Evolutionary conservation across 2,329 filamentous ascomycete genomes (phyloP).

Genomic region (Ophiognomonia clavigignenti-juglandacearum): DNA sequence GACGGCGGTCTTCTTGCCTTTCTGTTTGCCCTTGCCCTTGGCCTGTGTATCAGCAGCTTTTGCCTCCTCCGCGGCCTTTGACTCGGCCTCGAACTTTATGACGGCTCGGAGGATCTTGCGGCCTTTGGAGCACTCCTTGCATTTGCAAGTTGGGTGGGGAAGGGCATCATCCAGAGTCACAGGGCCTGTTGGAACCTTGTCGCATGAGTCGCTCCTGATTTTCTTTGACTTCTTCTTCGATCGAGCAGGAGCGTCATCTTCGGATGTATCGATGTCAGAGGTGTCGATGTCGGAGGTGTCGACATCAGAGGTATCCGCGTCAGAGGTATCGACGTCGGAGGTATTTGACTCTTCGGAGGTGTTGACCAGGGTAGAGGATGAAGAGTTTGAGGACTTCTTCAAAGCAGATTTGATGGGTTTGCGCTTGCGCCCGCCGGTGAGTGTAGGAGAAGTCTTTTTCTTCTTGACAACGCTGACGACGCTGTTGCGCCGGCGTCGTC

Average conservation of each 20-base stretch:
- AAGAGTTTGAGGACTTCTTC: slow-evolving; percentile 25
- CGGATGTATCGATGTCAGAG: slow-evolving; percentile 12
- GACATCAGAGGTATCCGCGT: slow-evolving; percentile 6
- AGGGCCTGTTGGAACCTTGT: slow-evolving; percentile 10
- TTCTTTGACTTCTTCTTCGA: slow-evolving; percentile 15
- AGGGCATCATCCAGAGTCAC: slow-evolving; percentile 24
- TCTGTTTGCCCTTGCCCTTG: slow-evolving; percentile 19
- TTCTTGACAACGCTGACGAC: background rate
- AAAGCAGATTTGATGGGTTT: slow-evolving; percentile 35
- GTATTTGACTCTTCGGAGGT: slow-evolving; percentile 14
- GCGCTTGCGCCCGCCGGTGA: too few species aligned
- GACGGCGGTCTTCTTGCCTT: slow-evolving; percentile 7
- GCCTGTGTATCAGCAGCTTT: background rate
- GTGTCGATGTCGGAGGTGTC: slow-evolving; percentile 12
- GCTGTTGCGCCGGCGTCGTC: slow-evolving; percentile 23
- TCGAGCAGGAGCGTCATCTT: slow-evolving; percentile 1
- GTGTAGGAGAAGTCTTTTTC: too few species aligned
- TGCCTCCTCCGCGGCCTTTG: background rate
- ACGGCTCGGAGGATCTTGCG: slow-evolving; percentile 22
- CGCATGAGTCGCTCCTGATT: slow-evolving; percentile 8
- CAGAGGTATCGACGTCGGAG: slow-evolving; percentile 11
- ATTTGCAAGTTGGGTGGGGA: slow-evolving; percentile 31
- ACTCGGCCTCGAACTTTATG: slow-evolving; percentile 10
- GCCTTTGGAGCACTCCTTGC: slow-evolving; percentile 25
- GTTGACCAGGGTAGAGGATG: slow-evolving; percentile 21